Base-by-base conservation (phyloP, 805 yeast species). In the Kodamaea neixiangensis region DNA sequence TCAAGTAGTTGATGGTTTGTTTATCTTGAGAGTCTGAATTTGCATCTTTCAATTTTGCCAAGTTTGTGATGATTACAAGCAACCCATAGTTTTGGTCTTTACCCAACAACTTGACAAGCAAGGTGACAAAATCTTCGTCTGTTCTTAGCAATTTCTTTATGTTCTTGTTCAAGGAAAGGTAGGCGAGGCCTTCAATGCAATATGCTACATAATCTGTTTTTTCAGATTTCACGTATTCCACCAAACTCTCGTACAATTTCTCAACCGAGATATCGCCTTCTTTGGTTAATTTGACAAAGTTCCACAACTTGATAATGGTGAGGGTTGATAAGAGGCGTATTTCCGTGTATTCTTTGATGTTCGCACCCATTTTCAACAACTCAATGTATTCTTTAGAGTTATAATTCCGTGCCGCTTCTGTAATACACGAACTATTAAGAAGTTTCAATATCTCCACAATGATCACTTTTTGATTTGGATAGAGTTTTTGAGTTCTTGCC, bases 251-350 rank as follows among this genome's bases (percentile, higher is more conserved):
- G 22, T 33, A 41, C 22, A 47, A 20, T 3, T 18, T 25, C 15
- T 48, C 47, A 3, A 55, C 46, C 1, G 38, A 44, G n/a, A 58
- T 34, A 10, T 48, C 44, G 22, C 44, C 15, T 40, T 44, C 48
- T 17, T 38, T 48, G 17, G 43, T 31, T 31, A 72, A 62, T 39
- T 75, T 70, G 0, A 79, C 64, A 49, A 77, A 72, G 46, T 77
- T 76, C 87, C 87, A 83, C 2, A 82, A 64, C 61, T 85, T 85
- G 5, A 81, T 66, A n/a, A 82, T 58, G 3, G 78, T 77, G 35
- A 82, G 58, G 0, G 78, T 70, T 0, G 83, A 67, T 10, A 73
- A 58, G 7, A 72, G 47, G 46, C 65, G 65, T n/a, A 69, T 55
- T 17, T 62, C 60, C 0, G 49, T 11, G 15, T 41, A 33, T 4